Base-by-base conservation (phyloP, 2,329 filamentous ascomycete genomes). In the Alternaria incomplexa region DNA sequence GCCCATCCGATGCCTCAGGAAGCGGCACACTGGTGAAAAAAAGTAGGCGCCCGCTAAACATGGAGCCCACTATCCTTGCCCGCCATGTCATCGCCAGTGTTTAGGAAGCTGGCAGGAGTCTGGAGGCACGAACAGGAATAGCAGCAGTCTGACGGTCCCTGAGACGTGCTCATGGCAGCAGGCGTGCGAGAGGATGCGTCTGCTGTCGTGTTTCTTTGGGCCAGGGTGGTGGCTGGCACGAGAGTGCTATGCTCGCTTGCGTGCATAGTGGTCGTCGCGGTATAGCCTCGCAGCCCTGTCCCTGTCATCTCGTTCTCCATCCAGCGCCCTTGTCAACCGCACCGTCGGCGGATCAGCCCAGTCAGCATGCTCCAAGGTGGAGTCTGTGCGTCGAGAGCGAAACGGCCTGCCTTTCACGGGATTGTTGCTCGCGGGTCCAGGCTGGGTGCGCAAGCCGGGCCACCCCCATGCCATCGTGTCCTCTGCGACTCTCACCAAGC, bases 1-100 rank as follows among this genome's bases (percentile, higher is more conserved):
- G 62, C 67, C 66, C 71, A 72, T 73, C 73, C 76, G 74, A 68
- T 68, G 69, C 69, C 68, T 71, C 66, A 72, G 73, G 65, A 68
- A 70, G 71, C 66, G 68, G 68, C 65, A 61, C 61, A 60, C 46
- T 59, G 50, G 64, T 65, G 59, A 66, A 65, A 67, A 72, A 74
- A 70, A 71, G 71, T 77, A 78, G 75, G 75, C 76, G 75, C 73
- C 76, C 75, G 72, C 75, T 77, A 77, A 72, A 61, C 65, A 67
- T 72, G 70, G 74, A 69, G 62, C 59, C 63, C 51, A 36, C 51
- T 36, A 70, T 65, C 70, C 69, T 63, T 71, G 70, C 66, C 32
- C 48, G 44, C 20, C 44, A 23, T 32, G 23, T 22, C 44, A 46
- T 26, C 23, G 53, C 53, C 45, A 56, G 26, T 48, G 60, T 26